A percentile compares a stretch with the other conserved stretches of the same genome.
Evolutionary conservation across 768 basidiomycete species (phyloP).

Genomic region (Termitomyces sp.): DNA sequence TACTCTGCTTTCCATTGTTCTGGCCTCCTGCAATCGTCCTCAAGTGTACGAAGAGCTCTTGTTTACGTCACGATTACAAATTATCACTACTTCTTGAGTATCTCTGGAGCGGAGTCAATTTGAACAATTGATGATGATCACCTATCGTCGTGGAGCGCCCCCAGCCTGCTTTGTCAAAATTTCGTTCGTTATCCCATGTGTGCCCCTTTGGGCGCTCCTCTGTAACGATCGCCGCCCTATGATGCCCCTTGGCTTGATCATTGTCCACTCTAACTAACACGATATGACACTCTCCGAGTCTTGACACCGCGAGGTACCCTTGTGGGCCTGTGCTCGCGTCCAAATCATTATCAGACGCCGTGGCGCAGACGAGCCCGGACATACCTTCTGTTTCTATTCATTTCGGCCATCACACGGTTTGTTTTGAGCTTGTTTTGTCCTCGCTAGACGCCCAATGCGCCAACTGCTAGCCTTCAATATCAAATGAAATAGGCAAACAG

Average conservation of each 20-base stretch:
- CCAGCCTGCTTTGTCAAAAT: not conserved
- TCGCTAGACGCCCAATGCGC: not conserved
- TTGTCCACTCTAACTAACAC: not conserved
- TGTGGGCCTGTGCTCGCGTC: not conserved
- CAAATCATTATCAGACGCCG: not conserved
- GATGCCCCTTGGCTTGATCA: not conserved
- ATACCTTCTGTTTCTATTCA: not conserved
- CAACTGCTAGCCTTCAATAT: not conserved
- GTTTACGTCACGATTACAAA: too few species aligned
- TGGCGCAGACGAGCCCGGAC: not conserved
- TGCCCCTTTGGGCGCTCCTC: not conserved
- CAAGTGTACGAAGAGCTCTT: not conserved
- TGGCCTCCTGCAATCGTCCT: not conserved
- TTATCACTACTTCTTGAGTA: too few species aligned
- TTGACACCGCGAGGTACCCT: not conserved
- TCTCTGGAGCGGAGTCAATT: not conserved
- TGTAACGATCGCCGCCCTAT: not conserved
- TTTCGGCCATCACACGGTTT: not conserved
- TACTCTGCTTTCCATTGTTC: not conserved
- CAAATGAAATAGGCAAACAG: not conserved
- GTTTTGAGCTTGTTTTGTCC: not conserved
- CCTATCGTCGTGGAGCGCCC: not conserved
- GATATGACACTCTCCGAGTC: not conserved
- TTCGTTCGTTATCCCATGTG: not conserved
- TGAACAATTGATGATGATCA: not conserved